These are phyloP conservation scores for Termitomyces sp. DNA, from an alignment of 768 basidiomycete species.

Conservation along the genomic window DNA sequence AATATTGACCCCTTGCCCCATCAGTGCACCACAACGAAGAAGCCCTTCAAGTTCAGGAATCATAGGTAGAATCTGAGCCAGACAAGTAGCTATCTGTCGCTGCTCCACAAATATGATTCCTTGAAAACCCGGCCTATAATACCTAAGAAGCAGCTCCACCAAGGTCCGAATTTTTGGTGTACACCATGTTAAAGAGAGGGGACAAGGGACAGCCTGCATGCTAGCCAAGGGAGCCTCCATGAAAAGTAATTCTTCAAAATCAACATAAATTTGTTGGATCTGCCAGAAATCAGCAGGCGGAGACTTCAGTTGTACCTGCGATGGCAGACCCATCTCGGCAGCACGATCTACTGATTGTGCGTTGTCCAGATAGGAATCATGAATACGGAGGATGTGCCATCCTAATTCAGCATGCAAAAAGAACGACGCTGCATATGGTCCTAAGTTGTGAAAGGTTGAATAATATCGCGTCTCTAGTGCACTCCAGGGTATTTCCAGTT, in stretches of 20 bases:
- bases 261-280: constrained; percentile 36
- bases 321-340: constrained; percentile 14
- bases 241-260: constrained; percentile 45
- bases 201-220: constrained; percentile 32
- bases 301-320: constrained; percentile 13
- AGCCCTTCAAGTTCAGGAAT: constrained; percentile 54
- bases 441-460: constrained; percentile 58
- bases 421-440: constrained; percentile 71
- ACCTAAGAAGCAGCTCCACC: constrained; percentile 53
- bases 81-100: constrained; percentile 69
- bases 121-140: constrained; percentile 59
- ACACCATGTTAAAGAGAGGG: constrained; percentile 58
- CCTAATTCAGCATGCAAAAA: constrained; percentile 63
- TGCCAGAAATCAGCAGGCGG: constrained; percentile 34
- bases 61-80: constrained; percentile 60
- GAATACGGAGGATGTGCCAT: constrained; percentile 39
- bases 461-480: constrained; percentile 62
- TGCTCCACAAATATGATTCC: constrained; percentile 87
- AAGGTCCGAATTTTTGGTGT: constrained; percentile 70
- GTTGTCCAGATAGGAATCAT: constrained; percentile 20
- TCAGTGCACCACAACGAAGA: constrained; percentile 60
- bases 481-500: constrained; percentile 53
- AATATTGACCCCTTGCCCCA: constrained; percentile 60
- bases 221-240: constrained; percentile 21
- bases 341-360: constrained; percentile 12